Evolutionary conservation across 2,329 filamentous ascomycete genomes (phyloP), one percentile per base, ranked within the genome.

Genomic region (Ascochyta viciae-villosae): DNA sequence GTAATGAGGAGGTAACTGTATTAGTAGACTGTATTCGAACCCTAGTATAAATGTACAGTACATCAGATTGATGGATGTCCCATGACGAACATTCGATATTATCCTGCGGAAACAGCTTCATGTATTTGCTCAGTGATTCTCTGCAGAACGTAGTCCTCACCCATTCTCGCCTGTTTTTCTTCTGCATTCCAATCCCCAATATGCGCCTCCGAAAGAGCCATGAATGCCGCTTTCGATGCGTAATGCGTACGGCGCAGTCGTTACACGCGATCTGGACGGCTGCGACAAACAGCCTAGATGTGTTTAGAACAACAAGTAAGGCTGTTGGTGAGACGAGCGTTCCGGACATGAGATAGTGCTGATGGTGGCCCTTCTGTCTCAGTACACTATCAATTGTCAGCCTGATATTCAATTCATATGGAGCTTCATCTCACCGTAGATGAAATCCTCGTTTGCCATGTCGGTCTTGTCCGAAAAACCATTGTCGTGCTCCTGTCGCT

Each of bases 401-500:
- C 13, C 12, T 5, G 19, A 42, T 31, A 10, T 12, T 8, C n/a
- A 19, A 2, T 12, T 16, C 7, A 31, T 3, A 22, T 7, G 4
- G 8, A 3, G 10, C 2, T 2, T 7, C 13, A 22, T 9, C 40
- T 42, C 9, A 19, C 40, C 54, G 27, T 54, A 63, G 26, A 63
- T 61, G 34, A 60, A 67, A 29, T 67, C 64, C 53, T 67, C 64
- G 34, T 65, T 67, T 45, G 51, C 16, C 51, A 67, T 54, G 29
- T 67, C 64, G 8, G 64, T 67, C 47, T 64, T 49, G 29, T 67
- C 63, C 8, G 48, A 51, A 29, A 67, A 67, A 4, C 63, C 59
- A 33, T 64, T 59, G 29, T 65, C 61, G 10, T 53, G 49, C 37
- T 58, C 54, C 19, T 55, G 46, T 15, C 33, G 24, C 34, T 33